phyloP scores from a whole-genome alignment of 306 rosid genomes.

The Acacia melanoxylon region DNA sequence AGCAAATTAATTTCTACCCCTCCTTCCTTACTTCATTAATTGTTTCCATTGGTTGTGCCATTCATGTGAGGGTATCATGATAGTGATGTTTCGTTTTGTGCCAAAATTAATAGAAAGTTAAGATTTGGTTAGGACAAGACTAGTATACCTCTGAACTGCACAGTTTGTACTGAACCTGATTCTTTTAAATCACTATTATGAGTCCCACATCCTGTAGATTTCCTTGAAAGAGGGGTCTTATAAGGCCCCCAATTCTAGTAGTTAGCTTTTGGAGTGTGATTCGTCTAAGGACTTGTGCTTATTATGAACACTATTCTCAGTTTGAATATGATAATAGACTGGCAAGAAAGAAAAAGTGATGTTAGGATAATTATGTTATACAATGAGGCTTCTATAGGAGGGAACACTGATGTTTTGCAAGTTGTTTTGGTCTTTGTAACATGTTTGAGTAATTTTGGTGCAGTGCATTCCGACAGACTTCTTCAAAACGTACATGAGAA shows the following conservation, averaged over 20 bases:
- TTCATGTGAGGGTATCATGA: neutral
- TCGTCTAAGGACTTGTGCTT: no score
- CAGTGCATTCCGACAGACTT: neutral
- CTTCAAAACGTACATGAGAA: neutral
- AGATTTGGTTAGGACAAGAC: no score
- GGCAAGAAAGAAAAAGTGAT: neutral
- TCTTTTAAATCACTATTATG: neutral
- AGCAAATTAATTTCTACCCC: no score
- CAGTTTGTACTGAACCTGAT: neutral
- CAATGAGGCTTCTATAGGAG: neutral
- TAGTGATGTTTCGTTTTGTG: neutral
- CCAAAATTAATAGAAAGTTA: no score
- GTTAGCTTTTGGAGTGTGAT: no score
- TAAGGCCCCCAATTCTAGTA: no score
- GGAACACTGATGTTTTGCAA: neutral
- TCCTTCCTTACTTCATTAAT: neutral
- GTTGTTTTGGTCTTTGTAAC: neutral
- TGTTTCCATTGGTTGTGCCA: neutral
- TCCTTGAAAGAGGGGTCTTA: no score
- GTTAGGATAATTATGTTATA: neutral
- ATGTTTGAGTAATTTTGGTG: neutral
- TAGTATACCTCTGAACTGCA: neutral
- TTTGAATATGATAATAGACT: no score
- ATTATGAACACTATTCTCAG: rapidly evolving
- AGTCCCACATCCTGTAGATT: no score